These are phyloP conservation scores for Xylariaceae sp. DNA, from an alignment of 2,329 filamentous ascomycete genomes.

Conservation along the genomic window DNA sequence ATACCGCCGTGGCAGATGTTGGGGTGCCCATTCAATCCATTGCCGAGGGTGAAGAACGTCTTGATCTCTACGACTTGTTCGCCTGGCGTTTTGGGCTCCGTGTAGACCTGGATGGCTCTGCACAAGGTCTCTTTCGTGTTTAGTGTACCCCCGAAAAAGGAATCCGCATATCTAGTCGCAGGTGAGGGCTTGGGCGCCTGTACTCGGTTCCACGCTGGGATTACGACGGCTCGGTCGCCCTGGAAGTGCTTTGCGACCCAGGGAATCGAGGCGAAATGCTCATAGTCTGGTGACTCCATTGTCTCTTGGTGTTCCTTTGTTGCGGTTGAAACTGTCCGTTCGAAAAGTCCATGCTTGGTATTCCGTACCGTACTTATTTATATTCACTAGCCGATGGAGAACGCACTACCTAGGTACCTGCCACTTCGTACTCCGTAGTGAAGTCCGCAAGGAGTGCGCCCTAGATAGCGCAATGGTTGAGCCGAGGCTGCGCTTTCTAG, in stretches of 20 bases:
- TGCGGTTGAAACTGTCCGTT: not conserved
- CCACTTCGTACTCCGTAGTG: too few species aligned
- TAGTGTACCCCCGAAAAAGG: conserved; percentile 49
- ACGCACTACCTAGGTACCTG: too few species aligned
- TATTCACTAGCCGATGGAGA: too few species aligned
- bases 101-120: conserved; percentile 40
- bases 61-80: conserved; percentile 31
- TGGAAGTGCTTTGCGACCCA: conserved; percentile 45
- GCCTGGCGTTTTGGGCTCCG: conserved; percentile 26
- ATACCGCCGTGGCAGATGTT: conserved; percentile 54
- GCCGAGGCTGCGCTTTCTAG: too few species aligned
- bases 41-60: conserved; percentile 40
- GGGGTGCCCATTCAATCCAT: conserved; percentile 49
- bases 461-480: too few species aligned
- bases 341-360: not conserved
- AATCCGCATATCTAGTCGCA: conserved; percentile 38
- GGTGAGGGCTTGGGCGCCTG: not conserved
- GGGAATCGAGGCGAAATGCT: conserved; percentile 35
- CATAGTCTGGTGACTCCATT: conserved; percentile 15
- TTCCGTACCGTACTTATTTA: too few species aligned
- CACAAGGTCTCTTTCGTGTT: conserved; percentile 45
- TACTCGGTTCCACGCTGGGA: not conserved
- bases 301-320: not conserved
- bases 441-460: too few species aligned
- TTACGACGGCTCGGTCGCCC: conserved; percentile 29